phyloP scores from a whole-genome alignment of 192 early-diverging fungal species.

The Podila horticola region DNA sequence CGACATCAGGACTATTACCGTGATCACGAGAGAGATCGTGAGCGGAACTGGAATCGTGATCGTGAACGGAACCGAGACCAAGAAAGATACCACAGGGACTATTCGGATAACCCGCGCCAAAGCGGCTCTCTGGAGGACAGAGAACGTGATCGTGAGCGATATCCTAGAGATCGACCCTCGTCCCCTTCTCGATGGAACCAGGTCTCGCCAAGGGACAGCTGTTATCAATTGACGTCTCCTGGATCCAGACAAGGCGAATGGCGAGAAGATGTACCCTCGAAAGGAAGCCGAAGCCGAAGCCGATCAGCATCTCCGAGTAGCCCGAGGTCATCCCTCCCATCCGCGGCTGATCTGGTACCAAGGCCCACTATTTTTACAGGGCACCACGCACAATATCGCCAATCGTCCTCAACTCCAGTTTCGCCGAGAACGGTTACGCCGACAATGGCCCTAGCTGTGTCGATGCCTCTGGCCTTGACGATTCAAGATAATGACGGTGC shows the following conservation, averaged over 20 bases:
- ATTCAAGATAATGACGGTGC: neutral
- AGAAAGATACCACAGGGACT: slow-evolving; percentile 6
- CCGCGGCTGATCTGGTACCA: neutral
- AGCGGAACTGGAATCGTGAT: slow-evolving; percentile 25
- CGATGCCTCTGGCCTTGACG: neutral
- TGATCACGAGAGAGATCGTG: slow-evolving; percentile 35
- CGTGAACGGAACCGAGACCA: slow-evolving; percentile 1
- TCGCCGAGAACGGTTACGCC: neutral
- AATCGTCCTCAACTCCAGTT: too few relatives aligned
- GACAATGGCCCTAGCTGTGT: neutral
- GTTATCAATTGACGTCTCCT: neutral
- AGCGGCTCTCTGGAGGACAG: too few relatives aligned
- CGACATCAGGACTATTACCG: slow-evolving; percentile 37
- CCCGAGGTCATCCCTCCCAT: neutral
- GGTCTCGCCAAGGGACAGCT: neutral
- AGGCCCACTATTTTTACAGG: neutral
- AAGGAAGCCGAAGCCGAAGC: neutral
- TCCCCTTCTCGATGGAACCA: neutral
- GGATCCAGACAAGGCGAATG: neutral
- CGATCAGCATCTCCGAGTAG: neutral
- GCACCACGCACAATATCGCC: too few relatives aligned
- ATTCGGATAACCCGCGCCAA: neutral
- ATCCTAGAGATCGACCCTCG: neutral
- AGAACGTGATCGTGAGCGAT: too few relatives aligned
- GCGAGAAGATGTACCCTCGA: neutral